Percentiles rank a stretch among this genome's conserved stretches.
Conservation (phyloP, 2,329 filamentous ascomycete species). For the Aphanocladium album region DNA sequence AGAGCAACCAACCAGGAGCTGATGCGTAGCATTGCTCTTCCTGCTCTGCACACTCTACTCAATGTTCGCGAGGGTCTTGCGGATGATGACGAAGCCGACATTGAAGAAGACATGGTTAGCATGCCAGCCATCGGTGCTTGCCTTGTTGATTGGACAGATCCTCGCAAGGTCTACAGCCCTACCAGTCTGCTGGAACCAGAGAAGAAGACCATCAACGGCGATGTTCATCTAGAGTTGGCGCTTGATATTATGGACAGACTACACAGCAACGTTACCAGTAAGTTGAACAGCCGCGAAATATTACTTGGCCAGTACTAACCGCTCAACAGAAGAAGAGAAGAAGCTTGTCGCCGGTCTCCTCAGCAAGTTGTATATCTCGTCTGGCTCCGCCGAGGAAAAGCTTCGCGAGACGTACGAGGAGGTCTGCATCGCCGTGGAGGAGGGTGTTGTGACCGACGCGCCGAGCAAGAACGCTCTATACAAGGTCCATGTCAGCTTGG, state of each 20-base stretch:
- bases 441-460: constrained; percentile 54
- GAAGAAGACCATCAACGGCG: constrained; percentile 63
- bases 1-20: constrained; percentile 75
- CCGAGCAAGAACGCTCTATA: constrained; percentile 60
- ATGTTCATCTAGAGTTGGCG: constrained; percentile 76
- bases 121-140: constrained; percentile 74
- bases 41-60: constrained; percentile 69
- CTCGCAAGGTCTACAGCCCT: constrained; percentile 65
- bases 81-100: constrained; percentile 70
- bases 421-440: constrained; percentile 58
- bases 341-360: constrained; percentile 75
- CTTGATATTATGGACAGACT: constrained; percentile 72
- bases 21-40: constrained; percentile 69
- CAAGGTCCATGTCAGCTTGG: constrained; percentile 62
- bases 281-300: constrained; percentile 28
- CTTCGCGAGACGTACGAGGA: constrained; percentile 54
- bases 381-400: constrained; percentile 56
- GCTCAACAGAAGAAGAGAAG: constrained; percentile 68
- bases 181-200: constrained; percentile 47
- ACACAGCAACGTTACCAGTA: constrained; percentile 61
- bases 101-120: constrained; percentile 72
- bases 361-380: constrained; percentile 74
- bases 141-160: constrained; percentile 92
- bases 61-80: constrained; percentile 67
- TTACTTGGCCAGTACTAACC: constrained; percentile 22